A percentile compares a stretch with the other conserved stretches of the same genome.
Evolutionary conservation across 1,284 basidiomycete species (phyloP).

Genomic region (Melampsora americana): DNA sequence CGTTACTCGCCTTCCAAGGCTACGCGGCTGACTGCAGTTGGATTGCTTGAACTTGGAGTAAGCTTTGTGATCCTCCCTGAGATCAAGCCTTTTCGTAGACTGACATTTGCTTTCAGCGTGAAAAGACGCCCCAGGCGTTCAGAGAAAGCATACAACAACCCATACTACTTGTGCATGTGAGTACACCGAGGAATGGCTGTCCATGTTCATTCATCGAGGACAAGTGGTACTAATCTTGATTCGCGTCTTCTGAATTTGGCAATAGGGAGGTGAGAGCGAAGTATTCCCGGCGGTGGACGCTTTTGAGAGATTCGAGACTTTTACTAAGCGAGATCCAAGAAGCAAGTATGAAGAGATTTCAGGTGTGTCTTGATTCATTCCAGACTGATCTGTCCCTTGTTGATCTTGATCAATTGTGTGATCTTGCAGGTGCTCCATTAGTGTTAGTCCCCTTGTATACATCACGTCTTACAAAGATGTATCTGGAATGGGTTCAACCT

Average conservation of each 20-base stretch:
- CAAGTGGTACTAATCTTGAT: too few species aligned
- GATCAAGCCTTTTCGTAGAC: neutral
- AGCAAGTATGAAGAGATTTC: neutral
- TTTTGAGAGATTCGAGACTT: neutral
- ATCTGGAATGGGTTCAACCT: neutral
- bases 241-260: too few species aligned
- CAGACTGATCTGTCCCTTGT: too few species aligned
- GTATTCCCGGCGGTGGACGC: neutral
- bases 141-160: constrained; percentile 2
- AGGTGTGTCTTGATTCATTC: neutral
- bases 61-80: neutral
- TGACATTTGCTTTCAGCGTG: neutral
- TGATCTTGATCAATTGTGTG: neutral
- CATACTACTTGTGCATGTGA: neutral
- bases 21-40: neutral
- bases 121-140: neutral
- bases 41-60: constrained; percentile 4
- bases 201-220: too few species aligned
- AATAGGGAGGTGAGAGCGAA: neutral
- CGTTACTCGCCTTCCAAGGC: constrained; percentile 1
- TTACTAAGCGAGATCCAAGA: constrained; percentile 6
- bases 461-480: neutral
- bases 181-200: neutral
- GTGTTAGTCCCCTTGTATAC: constrained; percentile 7
- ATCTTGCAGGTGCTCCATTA: constrained; percentile 1